phyloP scores from a whole-genome alignment of 2,329 filamentous ascomycete genomes.

The Colletotrichum sp. region DNA sequence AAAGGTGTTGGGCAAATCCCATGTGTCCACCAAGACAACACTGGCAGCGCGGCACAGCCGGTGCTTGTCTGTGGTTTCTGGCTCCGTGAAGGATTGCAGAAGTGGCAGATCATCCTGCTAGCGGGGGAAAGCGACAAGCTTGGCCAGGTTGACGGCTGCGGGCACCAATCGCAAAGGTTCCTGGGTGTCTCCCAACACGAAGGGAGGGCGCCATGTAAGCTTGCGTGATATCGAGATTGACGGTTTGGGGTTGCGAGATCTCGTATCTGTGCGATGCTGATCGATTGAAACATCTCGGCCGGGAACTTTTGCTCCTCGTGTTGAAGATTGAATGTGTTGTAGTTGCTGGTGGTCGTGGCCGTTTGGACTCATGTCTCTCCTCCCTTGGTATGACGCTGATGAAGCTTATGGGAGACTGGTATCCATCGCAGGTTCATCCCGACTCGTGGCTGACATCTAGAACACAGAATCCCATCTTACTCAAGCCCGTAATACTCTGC shows the following conservation, averaged over 20 bases:
- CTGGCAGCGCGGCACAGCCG: not conserved
- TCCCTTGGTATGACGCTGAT: not conserved
- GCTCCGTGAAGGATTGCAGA: not conserved
- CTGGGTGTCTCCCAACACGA: not conserved
- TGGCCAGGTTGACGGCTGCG: not conserved
- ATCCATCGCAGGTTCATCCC: not conserved
- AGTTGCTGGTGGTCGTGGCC: not conserved
- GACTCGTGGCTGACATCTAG: not conserved
- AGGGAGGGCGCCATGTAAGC: not conserved
- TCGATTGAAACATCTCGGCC: not conserved
- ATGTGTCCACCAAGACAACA: not conserved
- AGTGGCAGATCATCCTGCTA: not conserved
- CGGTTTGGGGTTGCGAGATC: not conserved
- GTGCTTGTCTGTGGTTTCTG: not conserved
- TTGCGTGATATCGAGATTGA: not conserved
- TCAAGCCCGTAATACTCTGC: not conserved
- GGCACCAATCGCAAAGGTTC: constrained; percentile 5
- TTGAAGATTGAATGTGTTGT: not conserved
- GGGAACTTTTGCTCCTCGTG: not conserved
- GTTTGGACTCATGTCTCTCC: not conserved
- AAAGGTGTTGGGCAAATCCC: not conserved
- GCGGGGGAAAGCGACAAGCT: not conserved
- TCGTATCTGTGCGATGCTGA: not conserved
- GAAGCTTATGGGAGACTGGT: not conserved
- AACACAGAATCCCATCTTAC: not conserved